Evolutionary conservation across 345 rosid species (phyloP), one percentile per base, ranked within the genome.

Genomic region (Tarenaya hassleriana): DNA sequence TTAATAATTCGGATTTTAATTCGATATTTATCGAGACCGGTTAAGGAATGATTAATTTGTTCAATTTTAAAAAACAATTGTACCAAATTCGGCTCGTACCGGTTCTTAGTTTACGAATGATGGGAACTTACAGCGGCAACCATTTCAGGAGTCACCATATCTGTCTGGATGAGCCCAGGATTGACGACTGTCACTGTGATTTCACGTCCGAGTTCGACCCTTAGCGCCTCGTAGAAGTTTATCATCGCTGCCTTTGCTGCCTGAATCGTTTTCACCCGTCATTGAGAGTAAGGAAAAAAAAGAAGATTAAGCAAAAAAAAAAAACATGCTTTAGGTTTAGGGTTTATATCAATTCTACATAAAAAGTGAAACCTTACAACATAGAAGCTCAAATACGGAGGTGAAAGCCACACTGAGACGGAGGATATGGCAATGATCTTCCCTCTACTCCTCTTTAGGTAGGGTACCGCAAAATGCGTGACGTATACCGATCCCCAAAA

Each of bases 171-270:
- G 18, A 72, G 1, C 16, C 81, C 85, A 0, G 81, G 89, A 0
- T 67, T 54, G 14, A 73, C 81, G 14, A 82, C 73, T 21, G 78
- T 71, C 47, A 76, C 57, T 15, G 69, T 64, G n/a, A 82, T 67
- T 21, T 76, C 83, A 0, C 74, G 52, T 34, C 66, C 69, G 4
- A 78, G 34, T 46, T 82, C 89, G 35, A 62, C 15, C 57, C 81
- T 69, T 38, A 75, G 16, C 38, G 83, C 50, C 67, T 79, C 83
- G 35, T 51, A 79, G 29, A n/a, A n/a, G n/a, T n/a, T n/a, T n/a
- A n/a, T n/a, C n/a, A n/a, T n/a, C n/a, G n/a, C n/a, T n/a, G n/a
- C 75, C 66, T 50, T 62, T 67, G 81, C 85, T 15, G 83, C 83
- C 54, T 84, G 75, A 60, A 73, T 73, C 47, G 82, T 84, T 82